Evolutionary conservation across 1,284 basidiomycete species (phyloP).

Genomic region (Marasmius sp.): DNA sequence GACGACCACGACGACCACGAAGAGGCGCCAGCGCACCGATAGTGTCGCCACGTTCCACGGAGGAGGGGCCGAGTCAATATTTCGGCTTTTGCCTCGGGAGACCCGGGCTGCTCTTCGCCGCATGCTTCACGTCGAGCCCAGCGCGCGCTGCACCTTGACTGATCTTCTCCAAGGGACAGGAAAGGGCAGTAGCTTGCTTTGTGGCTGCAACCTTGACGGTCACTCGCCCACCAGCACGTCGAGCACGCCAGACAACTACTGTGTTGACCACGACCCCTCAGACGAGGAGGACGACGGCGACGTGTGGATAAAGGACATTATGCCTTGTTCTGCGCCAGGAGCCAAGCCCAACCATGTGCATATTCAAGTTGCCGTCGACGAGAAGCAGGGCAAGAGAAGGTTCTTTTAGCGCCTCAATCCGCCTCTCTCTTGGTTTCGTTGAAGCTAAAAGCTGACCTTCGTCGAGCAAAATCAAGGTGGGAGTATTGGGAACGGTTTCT

Average conservation of each 20-base stretch:
- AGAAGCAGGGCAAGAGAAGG: constrained; percentile 68
- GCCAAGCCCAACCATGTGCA: constrained; percentile 57
- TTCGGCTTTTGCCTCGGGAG: constrained; percentile 94
- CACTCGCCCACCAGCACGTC: constrained; percentile 34
- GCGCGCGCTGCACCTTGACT: constrained; percentile 89
- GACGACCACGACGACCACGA: constrained; percentile 22
- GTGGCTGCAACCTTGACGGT: constrained; percentile 52
- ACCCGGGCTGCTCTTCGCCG: constrained; percentile 85
- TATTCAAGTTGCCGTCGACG: constrained; percentile 69
- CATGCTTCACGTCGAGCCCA: constrained; percentile 93
- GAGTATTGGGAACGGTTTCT: background rate
- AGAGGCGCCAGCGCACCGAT: constrained; percentile 53
- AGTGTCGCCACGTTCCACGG: constrained; percentile 75
- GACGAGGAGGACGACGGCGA: constrained; percentile 77
- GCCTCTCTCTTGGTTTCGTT: background rate
- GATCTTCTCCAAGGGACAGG: constrained; percentile 86
- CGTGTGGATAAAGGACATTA: constrained; percentile 75
- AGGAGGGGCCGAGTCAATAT: constrained; percentile 96
- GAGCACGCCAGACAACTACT: constrained; percentile 24
- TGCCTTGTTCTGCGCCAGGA: constrained; percentile 62
- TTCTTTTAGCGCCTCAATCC: constrained; percentile 55
- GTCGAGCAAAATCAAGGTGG: background rate
- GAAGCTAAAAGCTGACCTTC: background rate
- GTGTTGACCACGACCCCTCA: constrained; percentile 62
- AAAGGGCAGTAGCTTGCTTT: constrained; percentile 74